Base-by-base conservation (phyloP, 2,329 filamentous ascomycete genomes). In the Cercospora sesami region DNA sequence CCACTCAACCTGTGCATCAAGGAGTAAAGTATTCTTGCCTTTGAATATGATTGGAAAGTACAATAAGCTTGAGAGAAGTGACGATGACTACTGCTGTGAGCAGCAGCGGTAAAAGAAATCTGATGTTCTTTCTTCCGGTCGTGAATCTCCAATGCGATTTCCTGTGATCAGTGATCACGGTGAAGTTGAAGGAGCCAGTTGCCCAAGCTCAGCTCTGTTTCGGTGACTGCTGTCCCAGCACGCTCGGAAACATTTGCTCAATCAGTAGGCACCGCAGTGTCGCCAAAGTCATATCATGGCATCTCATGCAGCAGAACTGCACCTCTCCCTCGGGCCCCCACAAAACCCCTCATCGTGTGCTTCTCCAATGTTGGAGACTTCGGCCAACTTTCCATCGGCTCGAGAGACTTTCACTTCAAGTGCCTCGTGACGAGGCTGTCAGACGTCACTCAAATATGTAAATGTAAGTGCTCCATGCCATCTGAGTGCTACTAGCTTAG, bases 271-370 rank as follows among this genome's bases (percentile, higher is more conserved):
- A n/a, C 18, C 36, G 48, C 62, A 51, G 39, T 45, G 48, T 64
- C 51, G 62, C 62, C 16, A 16, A 57, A 23, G 45, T 21, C n/a
- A 21, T 26, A 23, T 16, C 45, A 51, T 33, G 28, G 16, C 53
- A 58, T 5, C 14, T n/a, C 21, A 7, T 51, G 45, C 45, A 51
- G 3, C 45, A 51, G 12, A 6, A 42, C 4, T 16, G 28, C 21
- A n/a, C 3, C 5, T 31, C 4, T 33, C 33, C 69, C 68, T 72
- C 66, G 66, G 68, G 57, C 55, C 64, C 66, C 63, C 63, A 60
- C 61, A 16, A 30, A 57, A 69, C 69, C 69, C 70, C 70, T 70
- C 70, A 51, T 63, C 28, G 23, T 12, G 9, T n/a, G 21, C 33
- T 31, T 31, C 23, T n/a, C 16, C 31, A 23, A 26, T 48, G 18